These are phyloP conservation scores for Colletotrichum kahawae DNA, from an alignment of 2,329 filamentous ascomycete species.

Conservation along the genomic window DNA sequence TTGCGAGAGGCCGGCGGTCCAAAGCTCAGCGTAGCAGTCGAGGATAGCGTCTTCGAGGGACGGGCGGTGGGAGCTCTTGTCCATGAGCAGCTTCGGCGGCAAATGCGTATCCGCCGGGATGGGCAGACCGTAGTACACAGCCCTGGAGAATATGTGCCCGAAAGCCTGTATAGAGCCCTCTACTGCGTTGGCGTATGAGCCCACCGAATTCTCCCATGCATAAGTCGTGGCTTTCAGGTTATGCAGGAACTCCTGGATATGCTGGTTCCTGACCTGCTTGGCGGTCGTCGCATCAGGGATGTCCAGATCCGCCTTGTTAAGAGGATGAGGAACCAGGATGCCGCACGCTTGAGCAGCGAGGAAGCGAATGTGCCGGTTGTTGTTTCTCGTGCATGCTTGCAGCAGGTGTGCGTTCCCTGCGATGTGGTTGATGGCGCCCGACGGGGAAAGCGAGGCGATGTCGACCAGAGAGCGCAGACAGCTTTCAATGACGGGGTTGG, in stretches of 20 bases:
- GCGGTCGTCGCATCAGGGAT: conserved; percentile 39
- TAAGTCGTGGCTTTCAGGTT: conserved; percentile 48
- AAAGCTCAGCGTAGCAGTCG: conserved; percentile 51
- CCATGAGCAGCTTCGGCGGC: conserved; percentile 36
- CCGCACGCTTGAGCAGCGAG: conserved; percentile 75
- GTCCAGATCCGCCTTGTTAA: conserved; percentile 32
- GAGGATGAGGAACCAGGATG: conserved; percentile 73
- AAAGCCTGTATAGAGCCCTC: conserved; percentile 54
- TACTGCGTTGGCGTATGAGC: conserved; percentile 47
- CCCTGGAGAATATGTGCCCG: conserved; percentile 48
- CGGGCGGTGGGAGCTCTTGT: conserved; percentile 23
- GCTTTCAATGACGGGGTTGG: conserved; percentile 44
- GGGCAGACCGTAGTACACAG: conserved; percentile 47
- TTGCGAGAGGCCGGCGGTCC: conserved; percentile 46
- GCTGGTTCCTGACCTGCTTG: conserved; percentile 12
- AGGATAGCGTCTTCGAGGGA: conserved; percentile 50
- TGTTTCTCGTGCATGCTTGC: conserved; percentile 66
- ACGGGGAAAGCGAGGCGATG: conserved; percentile 55
- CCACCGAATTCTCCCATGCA: conserved; percentile 45
- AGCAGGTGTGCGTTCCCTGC: conserved; percentile 56
- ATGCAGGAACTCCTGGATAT: conserved; percentile 5
- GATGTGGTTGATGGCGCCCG: conserved; percentile 55
- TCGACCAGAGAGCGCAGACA: conserved; percentile 60
- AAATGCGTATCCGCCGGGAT: conserved; percentile 28
- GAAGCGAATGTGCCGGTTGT: conserved; percentile 70